phyloP scores from a whole-genome alignment of 140 eudicot species.

The Senecio squalidus region DNA sequence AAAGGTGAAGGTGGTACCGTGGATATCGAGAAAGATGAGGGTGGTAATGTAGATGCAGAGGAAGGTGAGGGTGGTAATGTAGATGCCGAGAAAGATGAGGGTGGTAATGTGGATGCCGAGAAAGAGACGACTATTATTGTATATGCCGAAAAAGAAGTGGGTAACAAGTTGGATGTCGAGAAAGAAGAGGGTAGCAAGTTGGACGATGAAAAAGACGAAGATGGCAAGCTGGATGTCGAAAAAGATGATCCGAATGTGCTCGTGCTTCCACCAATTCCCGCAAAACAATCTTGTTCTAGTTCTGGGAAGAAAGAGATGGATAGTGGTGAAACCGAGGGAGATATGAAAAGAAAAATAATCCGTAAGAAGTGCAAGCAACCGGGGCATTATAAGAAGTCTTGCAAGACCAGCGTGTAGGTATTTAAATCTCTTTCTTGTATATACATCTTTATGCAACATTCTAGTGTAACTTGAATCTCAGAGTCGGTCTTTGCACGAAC shows the following conservation, averaged over 20 bases:
- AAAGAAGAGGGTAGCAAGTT: not conserved
- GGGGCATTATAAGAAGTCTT: conserved; percentile 60
- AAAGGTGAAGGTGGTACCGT: conserved; percentile 1
- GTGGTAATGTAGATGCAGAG: not conserved
- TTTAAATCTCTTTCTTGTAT: not conserved
- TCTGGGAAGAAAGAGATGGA: conserved; percentile 39
- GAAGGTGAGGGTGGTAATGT: conserved; percentile 3
- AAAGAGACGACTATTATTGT: conserved; percentile 4
- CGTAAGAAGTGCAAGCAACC: conserved; percentile 68
- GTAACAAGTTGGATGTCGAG: not conserved
- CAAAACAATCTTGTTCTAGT: conserved; percentile 27
- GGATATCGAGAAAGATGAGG: conserved; percentile 2
- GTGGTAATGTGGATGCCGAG: conserved; percentile 2
- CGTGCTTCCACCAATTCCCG: conserved; percentile 62
- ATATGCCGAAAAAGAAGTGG: not conserved
- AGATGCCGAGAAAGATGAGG: conserved; percentile 8
- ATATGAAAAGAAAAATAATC: conserved; percentile 48
- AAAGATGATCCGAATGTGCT: conserved; percentile 35
- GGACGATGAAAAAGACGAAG: conserved; percentile 6
- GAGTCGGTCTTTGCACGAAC: conserved; percentile 4
- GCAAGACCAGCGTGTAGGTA: conserved; percentile 30
- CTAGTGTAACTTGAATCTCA: conserved; percentile 16
- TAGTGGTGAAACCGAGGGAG: conserved; percentile 33
- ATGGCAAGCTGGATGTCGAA: conserved; percentile 8
- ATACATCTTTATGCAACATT: conserved; percentile 5